A percentile compares a stretch with the other conserved stretches of the same genome.
These are phyloP conservation scores for Eustoma russellianum DNA, from an alignment of 257 asterid species.

Conservation along the genomic window DNA sequence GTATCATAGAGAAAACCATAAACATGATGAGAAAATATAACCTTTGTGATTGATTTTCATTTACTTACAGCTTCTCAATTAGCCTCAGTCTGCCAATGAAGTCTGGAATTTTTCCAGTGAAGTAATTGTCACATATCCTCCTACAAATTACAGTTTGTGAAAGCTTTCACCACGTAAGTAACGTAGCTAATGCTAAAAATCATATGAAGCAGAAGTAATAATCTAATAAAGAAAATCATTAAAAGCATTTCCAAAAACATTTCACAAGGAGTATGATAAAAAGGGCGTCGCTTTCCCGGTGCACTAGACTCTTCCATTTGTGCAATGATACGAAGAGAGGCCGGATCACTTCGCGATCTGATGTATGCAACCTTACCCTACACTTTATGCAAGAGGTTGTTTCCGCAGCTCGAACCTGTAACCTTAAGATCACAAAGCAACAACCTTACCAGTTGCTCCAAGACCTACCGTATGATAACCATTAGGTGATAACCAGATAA, in stretches of 20 bases:
- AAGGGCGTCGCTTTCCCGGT: no score
- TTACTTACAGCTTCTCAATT: conserved; percentile 70
- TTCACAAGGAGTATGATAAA: no score
- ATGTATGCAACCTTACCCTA: no score
- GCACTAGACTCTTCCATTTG: no score
- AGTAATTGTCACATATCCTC: conserved; percentile 83
- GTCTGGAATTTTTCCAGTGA: conserved; percentile 79
- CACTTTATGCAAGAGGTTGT: no score
- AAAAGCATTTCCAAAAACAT: background rate
- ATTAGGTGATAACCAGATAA: no score
- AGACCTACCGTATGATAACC: no score
- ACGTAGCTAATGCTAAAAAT: background rate
- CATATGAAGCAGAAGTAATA: background rate
- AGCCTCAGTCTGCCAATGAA: conserved; percentile 72
- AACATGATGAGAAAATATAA: background rate
- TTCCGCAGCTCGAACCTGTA: no score
- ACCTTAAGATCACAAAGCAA: no score
- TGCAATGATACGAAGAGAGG: no score
- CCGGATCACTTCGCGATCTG: no score
- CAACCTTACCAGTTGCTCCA: no score
- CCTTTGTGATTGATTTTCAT: background rate
- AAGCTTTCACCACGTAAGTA: background rate
- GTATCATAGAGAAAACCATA: background rate
- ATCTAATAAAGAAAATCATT: background rate
- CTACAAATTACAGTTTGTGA: conserved; percentile 16